Base-by-base conservation (phyloP, 768 basidiomycete genomes). In the Omphalotus guepiniiformis region DNA sequence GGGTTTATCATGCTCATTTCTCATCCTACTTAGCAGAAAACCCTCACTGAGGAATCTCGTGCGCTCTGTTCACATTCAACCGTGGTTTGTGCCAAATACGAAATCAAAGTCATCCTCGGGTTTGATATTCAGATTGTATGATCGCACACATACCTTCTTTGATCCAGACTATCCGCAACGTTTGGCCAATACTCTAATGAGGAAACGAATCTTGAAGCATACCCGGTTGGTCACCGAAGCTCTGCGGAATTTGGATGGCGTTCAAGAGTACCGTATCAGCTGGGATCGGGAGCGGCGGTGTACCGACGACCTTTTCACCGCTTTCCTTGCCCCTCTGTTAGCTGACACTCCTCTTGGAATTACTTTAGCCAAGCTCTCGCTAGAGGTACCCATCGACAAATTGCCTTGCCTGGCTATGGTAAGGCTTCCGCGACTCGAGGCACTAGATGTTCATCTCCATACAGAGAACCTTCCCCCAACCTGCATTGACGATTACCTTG, bases 381-480 rank as follows among this genome's bases (percentile, higher is more conserved):
- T 78, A 28, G 69, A 70, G 39, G 57, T 75, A 8, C 76, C 75
- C 0, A 59, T 64, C 7, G 59, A 66, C 4, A 61, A 66, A 48
- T 56, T 75, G 28, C 54, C 48, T n/a, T 57, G 55, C 2, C 57
- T 76, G 0, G 64, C 68, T 9, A 49, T 53, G 6, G 56, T 71
- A 19, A 49, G 53, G 4, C 63, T 76, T 22, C 64, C 65, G 2
- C 53, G 58, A 5, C 60, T 78, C 38, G 58, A 68, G 38, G 44
- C 58, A 13, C 61, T 78, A 30, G 59, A 64, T 1, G 58, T 73
- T 27, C 57, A 61, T 18, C 54, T 76, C 23, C 64, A 62, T 47
- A 71, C 73, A 2, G 62, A 59, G 15, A 39, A 55, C 5, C 52
- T 65, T 9, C 39, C 57, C 15, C 42, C 49, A 27, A 44, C 48